A percentile compares a stretch with the other conserved stretches of the same genome.
Conservation (phyloP, 2,329 filamentous ascomycete genomes). For the Alternaria metachromatica region DNA sequence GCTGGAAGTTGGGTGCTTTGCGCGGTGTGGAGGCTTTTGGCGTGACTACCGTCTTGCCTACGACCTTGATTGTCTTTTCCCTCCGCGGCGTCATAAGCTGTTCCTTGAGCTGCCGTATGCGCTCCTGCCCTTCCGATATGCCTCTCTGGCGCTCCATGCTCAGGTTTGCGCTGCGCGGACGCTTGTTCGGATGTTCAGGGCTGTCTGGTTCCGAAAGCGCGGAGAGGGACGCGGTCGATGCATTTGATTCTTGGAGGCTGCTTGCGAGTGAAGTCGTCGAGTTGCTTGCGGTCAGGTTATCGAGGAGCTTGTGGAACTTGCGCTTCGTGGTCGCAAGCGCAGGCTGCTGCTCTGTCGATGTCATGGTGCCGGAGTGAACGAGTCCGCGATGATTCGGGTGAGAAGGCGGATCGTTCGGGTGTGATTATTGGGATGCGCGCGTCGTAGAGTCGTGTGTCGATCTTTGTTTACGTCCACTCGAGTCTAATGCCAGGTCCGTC, state of each 20-base stretch:
- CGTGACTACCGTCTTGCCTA: constrained; percentile 37
- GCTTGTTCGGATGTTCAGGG: constrained; percentile 44
- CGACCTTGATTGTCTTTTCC: constrained; percentile 38
- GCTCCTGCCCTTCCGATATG: constrained; percentile 38
- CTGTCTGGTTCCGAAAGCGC: constrained; percentile 29
- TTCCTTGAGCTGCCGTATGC: constrained; percentile 41
- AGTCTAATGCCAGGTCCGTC: background rate
- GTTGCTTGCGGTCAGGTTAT: constrained; percentile 63
- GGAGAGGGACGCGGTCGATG: constrained; percentile 37
- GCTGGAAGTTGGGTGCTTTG: constrained; percentile 74
- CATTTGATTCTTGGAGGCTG: constrained; percentile 48
- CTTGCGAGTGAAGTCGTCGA: constrained; percentile 48
- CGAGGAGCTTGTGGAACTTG: constrained; percentile 74
- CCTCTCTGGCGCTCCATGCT: constrained; percentile 35
- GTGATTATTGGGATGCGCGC: background rate
- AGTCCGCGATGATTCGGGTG: background rate
- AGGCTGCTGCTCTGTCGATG: constrained; percentile 34
- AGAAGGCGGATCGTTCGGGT: background rate
- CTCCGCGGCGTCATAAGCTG: constrained; percentile 40
- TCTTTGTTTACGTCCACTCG: constrained; percentile 32
- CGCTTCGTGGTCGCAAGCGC: constrained; percentile 80
- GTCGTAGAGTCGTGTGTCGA: constrained; percentile 11
- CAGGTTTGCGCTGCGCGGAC: constrained; percentile 41
- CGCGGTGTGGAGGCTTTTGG: constrained; percentile 33
- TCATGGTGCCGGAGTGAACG: constrained; percentile 4